A percentile compares a stretch with the other conserved stretches of the same genome.
Evolutionary conservation across 2,329 filamentous ascomycete genomes (phyloP).

Genomic region (Laburnicola sp.): DNA sequence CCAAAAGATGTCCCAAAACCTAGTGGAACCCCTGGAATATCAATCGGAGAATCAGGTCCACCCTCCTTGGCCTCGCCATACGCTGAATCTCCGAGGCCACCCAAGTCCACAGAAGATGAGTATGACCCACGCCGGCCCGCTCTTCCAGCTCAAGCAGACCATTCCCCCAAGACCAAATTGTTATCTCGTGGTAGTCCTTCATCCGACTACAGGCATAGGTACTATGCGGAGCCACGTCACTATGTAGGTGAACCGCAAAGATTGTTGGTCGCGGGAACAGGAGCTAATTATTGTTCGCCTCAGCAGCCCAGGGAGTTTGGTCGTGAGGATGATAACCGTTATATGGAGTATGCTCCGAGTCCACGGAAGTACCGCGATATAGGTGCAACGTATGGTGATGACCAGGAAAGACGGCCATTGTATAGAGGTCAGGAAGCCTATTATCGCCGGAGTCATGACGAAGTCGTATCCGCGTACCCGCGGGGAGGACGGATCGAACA

Average conservation of each 20-base stretch:
- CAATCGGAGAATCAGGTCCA: slow-evolving; percentile 26
- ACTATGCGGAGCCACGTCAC: slow-evolving; percentile 38
- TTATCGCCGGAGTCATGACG: slow-evolving; percentile 29
- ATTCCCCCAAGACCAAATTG: slow-evolving; percentile 18
- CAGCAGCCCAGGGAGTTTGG: slow-evolving; percentile 34
- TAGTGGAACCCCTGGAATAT: slow-evolving; percentile 22
- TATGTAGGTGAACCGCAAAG: slow-evolving; percentile 36
- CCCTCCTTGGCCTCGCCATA: slow-evolving; percentile 24
- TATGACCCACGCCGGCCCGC: slow-evolving; percentile 53
- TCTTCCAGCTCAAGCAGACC: slow-evolving; percentile 22
- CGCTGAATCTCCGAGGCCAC: slow-evolving; percentile 40
- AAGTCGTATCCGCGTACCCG: slow-evolving; percentile 33
- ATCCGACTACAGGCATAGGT: slow-evolving; percentile 32
- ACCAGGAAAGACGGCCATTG: slow-evolving; percentile 32
- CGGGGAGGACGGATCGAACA: slow-evolving; percentile 32
- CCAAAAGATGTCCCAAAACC: slow-evolving; percentile 27
- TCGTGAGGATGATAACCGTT: slow-evolving; percentile 35
- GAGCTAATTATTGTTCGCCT: slow-evolving; percentile 19
- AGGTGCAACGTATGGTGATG: slow-evolving; percentile 32
- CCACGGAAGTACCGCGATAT: slow-evolving; percentile 33
- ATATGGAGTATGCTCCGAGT: slow-evolving; percentile 35
- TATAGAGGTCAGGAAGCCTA: slow-evolving; percentile 41
- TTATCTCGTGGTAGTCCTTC: slow-evolving; percentile 31
- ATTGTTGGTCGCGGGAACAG: slow-evolving; percentile 5
- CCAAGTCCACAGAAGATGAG: slow-evolving; percentile 49